A percentile compares a stretch with the other conserved stretches of the same genome.
These are phyloP conservation scores for Raddia guianensis DNA, from an alignment of 176 grass and related monocot species.

Conservation along the genomic window DNA sequence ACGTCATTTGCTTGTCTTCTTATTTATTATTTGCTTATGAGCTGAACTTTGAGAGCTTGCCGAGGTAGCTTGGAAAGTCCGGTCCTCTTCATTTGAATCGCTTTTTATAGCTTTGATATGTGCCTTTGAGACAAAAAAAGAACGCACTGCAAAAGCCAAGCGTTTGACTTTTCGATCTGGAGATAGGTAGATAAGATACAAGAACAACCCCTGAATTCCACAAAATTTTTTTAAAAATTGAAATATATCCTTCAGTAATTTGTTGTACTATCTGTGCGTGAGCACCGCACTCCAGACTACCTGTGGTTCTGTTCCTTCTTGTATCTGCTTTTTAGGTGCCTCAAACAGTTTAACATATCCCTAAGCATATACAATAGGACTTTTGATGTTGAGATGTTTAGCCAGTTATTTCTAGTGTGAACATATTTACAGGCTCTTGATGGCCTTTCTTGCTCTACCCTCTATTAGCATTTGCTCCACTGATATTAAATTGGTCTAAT, in stretches of 20 bases:
- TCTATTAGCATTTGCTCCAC: conserved; percentile 20
- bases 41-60: no score
- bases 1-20: no score
- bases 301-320: background rate
- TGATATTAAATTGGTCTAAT: conserved; percentile 11
- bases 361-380: background rate
- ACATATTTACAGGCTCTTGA: conserved; percentile 8
- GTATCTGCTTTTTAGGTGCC: background rate
- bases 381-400: conserved; percentile 10
- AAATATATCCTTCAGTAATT: conserved; percentile 11
- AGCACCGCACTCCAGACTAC: background rate
- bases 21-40: no score
- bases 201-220: background rate
- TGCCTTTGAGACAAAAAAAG: no score
- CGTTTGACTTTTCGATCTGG: no score
- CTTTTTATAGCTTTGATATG: no score
- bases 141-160: no score
- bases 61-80: no score
- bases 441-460: conserved; percentile 17
- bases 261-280: conserved; percentile 16
- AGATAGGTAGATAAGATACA: no score
- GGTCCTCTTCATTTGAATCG: no score
- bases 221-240: background rate
- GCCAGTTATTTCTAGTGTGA: conserved; percentile 19
- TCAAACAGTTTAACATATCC: background rate